Base-by-base conservation (phyloP, 1,284 basidiomycete species). In the Stereum hirsutum region DNA sequence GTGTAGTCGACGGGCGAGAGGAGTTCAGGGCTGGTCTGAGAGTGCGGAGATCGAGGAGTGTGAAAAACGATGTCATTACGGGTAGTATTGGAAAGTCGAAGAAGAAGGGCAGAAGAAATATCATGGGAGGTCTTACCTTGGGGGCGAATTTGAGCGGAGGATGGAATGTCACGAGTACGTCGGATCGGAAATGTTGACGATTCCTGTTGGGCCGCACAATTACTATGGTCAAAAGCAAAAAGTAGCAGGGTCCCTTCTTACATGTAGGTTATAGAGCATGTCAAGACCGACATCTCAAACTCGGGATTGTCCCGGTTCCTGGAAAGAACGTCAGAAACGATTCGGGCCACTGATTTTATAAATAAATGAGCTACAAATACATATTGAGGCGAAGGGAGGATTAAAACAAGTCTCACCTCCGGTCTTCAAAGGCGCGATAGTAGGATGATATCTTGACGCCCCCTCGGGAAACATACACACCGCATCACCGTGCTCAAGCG, bases 261-360 rank as follows among this genome's bases (percentile, higher is more conserved):
- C 84, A 87, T 87, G 54, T 88, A 91, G 6, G 88, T 90, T 42
- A 91, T 75, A 2, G 87, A 89, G 53, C 83, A 88, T 1, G 85
- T 85, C 36, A 83, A 62, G 3, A 92, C 65, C 12, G 75, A 75
- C 15, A 92, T 68, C 51, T 83, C 74, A 50, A 89, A 91, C 41
- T 78, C 63, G 0, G 76, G 71, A 48, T 85, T 68, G 48, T 80
- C 64, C 20, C 73, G 69, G 57, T 88, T 82, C 39, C 78, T 69
- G n/a, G 81, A 75, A 15, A 92, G 64, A 2, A 84, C 73, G 54
- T 89, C 84, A 11, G 86, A 87, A 8, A 89, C 73, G 47, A 91
- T 70, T 25, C 89, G 75, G 7, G 88, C 84, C 24, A 88, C 88
- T 88, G 47, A 2, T 49, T 14, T 49, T 25, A 31, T 38, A 27